A percentile compares a stretch with the other conserved stretches of the same genome.
Evolutionary conservation across 495 filamentous ascomycete genomes (phyloP).

Genomic region (Gamarada debralockiae): DNA sequence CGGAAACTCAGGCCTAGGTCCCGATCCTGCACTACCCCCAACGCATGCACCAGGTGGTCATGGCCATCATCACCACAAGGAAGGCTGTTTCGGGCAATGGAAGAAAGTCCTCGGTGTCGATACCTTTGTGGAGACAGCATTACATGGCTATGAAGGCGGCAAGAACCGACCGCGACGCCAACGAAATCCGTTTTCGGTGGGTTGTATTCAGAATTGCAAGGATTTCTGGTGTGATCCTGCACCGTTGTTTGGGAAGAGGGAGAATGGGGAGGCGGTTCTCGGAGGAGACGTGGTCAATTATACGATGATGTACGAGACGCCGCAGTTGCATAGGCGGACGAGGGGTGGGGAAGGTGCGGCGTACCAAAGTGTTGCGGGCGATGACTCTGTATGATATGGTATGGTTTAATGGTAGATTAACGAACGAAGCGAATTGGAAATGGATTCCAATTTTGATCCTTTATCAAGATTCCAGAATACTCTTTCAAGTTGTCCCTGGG

Average conservation of each 20-base stretch:
- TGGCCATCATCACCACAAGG: conserved; percentile 44
- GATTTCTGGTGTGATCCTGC: conserved; percentile 95
- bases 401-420: no score
- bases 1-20: conserved; percentile 34
- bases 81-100: conserved; percentile 72
- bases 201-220: conserved; percentile 79
- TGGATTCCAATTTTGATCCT: no score
- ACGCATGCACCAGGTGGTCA: conserved; percentile 37
- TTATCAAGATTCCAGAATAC: no score
- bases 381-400: conserved; percentile 29
- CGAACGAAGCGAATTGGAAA: no score
- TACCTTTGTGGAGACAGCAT: conserved; percentile 81
- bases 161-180: conserved; percentile 43
- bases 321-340: conserved; percentile 55
- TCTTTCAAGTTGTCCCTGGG: no score
- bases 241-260: conserved; percentile 71
- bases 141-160: conserved; percentile 53
- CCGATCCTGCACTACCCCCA: conserved; percentile 29
- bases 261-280: conserved; percentile 69
- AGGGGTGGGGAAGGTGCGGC: conserved; percentile 20
- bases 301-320: conserved; percentile 82
- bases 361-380: conserved; percentile 33
- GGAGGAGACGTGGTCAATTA: conserved; percentile 82
- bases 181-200: conserved; percentile 80
- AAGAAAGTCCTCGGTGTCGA: conserved; percentile 83